Percentiles rank a stretch among this genome's conserved stretches.
phyloP scores from a whole-genome alignment of 306 rosid genomes.

The Lathyrus aphaca region DNA sequence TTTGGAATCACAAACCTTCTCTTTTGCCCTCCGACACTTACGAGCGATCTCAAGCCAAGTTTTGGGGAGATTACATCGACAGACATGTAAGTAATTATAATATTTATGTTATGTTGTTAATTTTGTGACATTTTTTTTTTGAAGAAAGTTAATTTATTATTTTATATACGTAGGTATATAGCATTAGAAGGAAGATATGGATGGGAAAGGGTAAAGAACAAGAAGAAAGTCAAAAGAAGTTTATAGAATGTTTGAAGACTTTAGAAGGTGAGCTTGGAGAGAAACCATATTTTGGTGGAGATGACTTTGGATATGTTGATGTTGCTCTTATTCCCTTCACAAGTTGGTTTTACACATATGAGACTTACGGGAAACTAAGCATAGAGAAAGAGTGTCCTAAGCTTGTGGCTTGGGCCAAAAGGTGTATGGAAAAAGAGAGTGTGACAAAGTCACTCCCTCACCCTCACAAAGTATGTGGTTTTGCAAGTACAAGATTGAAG shows the following conservation, averaged over 20 bases:
- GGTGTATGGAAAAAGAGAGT: conserved; percentile 54
- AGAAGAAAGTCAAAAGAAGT: conserved; percentile 49
- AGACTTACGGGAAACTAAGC: conserved; percentile 47
- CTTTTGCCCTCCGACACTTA: conserved; percentile 46
- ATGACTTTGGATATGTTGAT: conserved; percentile 55
- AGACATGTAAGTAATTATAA: conserved; percentile 48
- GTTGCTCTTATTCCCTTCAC: conserved; percentile 59
- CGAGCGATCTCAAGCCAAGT: conserved; percentile 51
- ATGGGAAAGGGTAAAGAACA: conserved; percentile 50
- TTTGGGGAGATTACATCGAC: conserved; percentile 55
- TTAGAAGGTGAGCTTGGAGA: conserved; percentile 49
- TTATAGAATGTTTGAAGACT: conserved; percentile 47
- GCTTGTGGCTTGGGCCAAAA: conserved; percentile 53
- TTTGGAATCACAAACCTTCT: conserved; percentile 44
- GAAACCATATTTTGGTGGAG: conserved; percentile 54
- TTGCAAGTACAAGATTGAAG: conserved; percentile 23
- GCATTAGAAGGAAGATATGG: conserved; percentile 44
- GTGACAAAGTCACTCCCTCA: conserved; percentile 56
- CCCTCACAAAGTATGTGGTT: conserved; percentile 48
- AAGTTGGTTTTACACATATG: conserved; percentile 57
- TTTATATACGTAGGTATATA: conserved; percentile 49
- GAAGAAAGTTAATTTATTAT: too few species aligned
- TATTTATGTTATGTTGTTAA: neutral
- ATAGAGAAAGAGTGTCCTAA: conserved; percentile 55
- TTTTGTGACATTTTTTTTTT: too few species aligned